phyloP scores from a whole-genome alignment of 2,329 filamentous ascomycete genomes.

The Davidsoniella neocaledoniae region DNA sequence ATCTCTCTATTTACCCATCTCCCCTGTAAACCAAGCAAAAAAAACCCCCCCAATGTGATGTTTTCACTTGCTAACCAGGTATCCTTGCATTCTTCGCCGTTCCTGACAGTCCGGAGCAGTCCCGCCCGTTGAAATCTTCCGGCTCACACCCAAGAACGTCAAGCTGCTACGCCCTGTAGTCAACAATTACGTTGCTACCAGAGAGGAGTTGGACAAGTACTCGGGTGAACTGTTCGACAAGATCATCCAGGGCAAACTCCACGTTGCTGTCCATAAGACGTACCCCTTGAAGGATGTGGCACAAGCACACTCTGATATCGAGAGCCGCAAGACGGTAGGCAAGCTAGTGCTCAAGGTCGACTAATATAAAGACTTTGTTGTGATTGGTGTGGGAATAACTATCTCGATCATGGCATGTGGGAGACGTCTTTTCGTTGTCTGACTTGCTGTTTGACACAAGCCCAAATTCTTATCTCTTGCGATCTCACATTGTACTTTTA shows the following conservation, averaged over 20 bases:
- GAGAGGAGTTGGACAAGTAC: constrained; percentile 57
- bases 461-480: no score
- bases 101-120: constrained; percentile 45
- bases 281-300: constrained; percentile 61
- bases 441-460: no score
- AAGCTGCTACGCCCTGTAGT: constrained; percentile 61
- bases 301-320: constrained; percentile 60
- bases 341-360: constrained; percentile 61
- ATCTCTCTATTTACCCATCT: no score
- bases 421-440: no score
- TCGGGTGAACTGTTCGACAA: constrained; percentile 55
- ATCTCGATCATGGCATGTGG: no score
- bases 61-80: background rate
- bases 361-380: constrained; percentile 14
- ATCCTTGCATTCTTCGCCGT: background rate
- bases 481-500: no score
- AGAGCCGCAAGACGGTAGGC: constrained; percentile 66
- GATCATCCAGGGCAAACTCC: constrained; percentile 50
- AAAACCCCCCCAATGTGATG: background rate
- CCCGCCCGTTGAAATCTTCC: constrained; percentile 41
- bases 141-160: constrained; percentile 56
- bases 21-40: background rate
- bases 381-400: background rate
- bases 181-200: constrained; percentile 50
- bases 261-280: constrained; percentile 56